phyloP scores from a whole-genome alignment of 2,329 filamentous ascomycete species.

The Anisogramma anomala region DNA sequence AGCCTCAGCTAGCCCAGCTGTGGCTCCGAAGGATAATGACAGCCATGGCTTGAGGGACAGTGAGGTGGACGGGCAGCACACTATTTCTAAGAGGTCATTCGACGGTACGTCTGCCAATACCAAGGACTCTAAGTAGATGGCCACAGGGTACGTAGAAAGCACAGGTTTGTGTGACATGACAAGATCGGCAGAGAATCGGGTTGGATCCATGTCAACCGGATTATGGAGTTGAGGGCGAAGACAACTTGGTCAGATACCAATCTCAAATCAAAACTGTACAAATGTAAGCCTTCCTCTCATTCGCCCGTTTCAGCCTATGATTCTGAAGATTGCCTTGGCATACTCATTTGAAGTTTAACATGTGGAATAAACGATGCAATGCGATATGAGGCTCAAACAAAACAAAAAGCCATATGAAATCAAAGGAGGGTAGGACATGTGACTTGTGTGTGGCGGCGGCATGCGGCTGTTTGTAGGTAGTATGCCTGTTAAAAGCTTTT shows the following conservation, averaged over 20 bases:
- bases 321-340: neutral
- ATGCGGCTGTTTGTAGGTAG: too few relatives aligned
- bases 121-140: constrained; percentile 5
- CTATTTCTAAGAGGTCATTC: constrained; percentile 18
- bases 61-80: constrained; percentile 6
- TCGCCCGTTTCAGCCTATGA: neutral
- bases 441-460: too few relatives aligned
- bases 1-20: neutral
- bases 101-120: constrained; percentile 25
- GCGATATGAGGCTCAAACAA: too few relatives aligned
- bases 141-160: neutral
- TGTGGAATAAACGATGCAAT: too few relatives aligned
- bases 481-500: too few relatives aligned
- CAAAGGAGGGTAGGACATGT: too few relatives aligned
- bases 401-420: too few relatives aligned
- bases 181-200: too few relatives aligned
- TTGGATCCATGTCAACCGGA: constrained; percentile 11
- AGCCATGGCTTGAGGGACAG: constrained; percentile 3
- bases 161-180: constrained; percentile 16
- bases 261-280: constrained; percentile 1
- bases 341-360: neutral
- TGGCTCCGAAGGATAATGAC: neutral
- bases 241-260: neutral
- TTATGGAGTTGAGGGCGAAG: neutral
- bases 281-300: neutral